Evolutionary conservation across 345 rosid genomes (phyloP), one percentile per base, ranked within the genome.

Genomic region (Pistacia vera): DNA sequence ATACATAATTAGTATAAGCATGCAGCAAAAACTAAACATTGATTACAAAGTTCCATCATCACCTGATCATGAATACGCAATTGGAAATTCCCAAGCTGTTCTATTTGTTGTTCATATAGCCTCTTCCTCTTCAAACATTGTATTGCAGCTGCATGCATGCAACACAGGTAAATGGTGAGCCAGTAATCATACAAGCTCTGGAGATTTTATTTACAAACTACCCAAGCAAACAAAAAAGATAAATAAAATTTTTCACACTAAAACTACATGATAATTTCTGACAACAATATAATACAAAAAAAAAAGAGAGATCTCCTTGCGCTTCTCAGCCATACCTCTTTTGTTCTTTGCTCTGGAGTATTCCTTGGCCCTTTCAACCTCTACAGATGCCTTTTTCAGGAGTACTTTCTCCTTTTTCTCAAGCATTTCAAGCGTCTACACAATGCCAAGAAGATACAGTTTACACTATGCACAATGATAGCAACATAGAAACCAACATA

Each of bases 321-420:
- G 65, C 16, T 68, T 52, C 10, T 41, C 67, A 78, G 33, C 0
- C 71, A 62, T 83, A 95, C 98, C 88, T 74, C 90, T 87, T 77
- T 92, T 92, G 81, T 90, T 89, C 81, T 83, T 90, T 3, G 85
- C 87, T 56, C 85, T 85, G 20, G 90, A 65, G 66, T 79, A 88
- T 30, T 90, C 94, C 83, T 79, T 91, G 0, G 97, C 97, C 78
- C 82, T 90, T 41, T 90, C 94, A 73, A 88, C 91, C 88, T 95
- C 98, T 7, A 70, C 77, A 55, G 84, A 79, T 70, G 90, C 93
- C 78, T 95, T 95, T 82, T 90, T 90, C 17, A 76, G 22, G 0
- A 95, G 94, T 16, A 93, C 90, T 46, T 92, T 90, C 86, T 92
- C 98, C 85, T 88, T 93, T 70, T 95, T 91, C 97, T 95, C 98